Evolutionary conservation across 2,329 filamentous ascomycete species (phyloP).

Genomic region (Neofusicoccum parvum): DNA sequence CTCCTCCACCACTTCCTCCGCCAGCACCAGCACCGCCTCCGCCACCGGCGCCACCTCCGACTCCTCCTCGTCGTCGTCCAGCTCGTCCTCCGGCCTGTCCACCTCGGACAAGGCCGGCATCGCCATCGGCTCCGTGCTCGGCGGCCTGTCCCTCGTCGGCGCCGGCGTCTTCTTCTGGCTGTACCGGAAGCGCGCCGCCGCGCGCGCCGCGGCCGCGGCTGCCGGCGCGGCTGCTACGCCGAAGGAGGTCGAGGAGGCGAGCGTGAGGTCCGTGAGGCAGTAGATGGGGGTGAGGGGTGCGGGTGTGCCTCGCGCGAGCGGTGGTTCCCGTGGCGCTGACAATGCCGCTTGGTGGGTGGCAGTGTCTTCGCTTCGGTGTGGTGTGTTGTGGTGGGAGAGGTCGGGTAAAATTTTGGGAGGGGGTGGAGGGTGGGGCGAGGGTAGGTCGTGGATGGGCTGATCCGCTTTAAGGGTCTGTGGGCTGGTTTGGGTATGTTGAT

Average conservation of each 20-base stretch:
- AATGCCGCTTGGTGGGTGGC: background rate
- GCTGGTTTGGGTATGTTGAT: background rate
- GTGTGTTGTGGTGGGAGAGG: background rate
- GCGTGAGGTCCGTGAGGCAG: background rate
- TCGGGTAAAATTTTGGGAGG: background rate
- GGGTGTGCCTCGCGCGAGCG: no score
- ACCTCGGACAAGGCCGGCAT: constrained; percentile 48
- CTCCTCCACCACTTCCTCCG: constrained; percentile 27
- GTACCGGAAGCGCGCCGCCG: constrained; percentile 26
- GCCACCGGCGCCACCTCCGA: background rate
- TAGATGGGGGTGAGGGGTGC: no score
- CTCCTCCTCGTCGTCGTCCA: background rate
- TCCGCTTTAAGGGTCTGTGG: no score
- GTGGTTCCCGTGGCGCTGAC: no score
- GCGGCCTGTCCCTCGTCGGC: constrained; percentile 28
- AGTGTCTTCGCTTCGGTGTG: no score
- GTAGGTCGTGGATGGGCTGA: background rate
- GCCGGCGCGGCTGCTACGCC: background rate
- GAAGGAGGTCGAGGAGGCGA: constrained; percentile 13
- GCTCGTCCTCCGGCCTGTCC: constrained; percentile 30
- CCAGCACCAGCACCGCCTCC: constrained; percentile 19
- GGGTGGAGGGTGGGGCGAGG: background rate
- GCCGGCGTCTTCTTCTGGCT: constrained; percentile 30
- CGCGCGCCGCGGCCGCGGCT: background rate
- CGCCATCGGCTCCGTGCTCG: constrained; percentile 38